A percentile compares a stretch with the other conserved stretches of the same genome.
Evolutionary conservation across 306 rosid species (phyloP).

Genomic region (Begonia masoniana): DNA sequence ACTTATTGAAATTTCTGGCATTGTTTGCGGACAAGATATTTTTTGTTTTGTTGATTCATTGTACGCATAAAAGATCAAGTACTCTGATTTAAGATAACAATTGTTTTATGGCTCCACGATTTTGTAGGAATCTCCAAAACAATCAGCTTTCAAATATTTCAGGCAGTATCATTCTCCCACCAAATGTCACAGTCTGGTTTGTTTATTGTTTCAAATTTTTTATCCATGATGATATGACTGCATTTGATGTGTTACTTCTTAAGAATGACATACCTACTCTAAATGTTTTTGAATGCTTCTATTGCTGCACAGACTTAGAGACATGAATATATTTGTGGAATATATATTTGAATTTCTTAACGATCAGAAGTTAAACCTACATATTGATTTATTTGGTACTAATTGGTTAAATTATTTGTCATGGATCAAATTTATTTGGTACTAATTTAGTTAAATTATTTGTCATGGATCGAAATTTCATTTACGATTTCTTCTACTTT

Average conservation of each 20-base stretch:
- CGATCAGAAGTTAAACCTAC: too few species aligned
- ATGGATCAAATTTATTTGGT: neutral
- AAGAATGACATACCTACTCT: too few species aligned
- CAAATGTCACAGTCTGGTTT: conserved; percentile 64
- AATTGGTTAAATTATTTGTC: neutral
- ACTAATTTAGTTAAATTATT: neutral
- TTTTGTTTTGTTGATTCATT: neutral
- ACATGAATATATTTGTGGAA: too few species aligned
- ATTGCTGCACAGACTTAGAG: too few species aligned
- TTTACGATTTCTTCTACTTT: conserved; percentile 4
- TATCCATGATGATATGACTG: conserved; percentile 4
- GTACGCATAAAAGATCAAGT: neutral
- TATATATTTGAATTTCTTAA: too few species aligned
- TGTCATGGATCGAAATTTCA: neutral
- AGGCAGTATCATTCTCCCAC: conserved; percentile 41
- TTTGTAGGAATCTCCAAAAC: conserved; percentile 71
- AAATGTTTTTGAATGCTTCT: too few species aligned
- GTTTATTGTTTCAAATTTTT: conserved; percentile 20
- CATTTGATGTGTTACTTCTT: too few species aligned
- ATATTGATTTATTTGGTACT: too few species aligned
- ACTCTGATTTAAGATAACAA: neutral
- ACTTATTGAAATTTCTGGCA: neutral
- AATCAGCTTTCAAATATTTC: conserved; percentile 35
- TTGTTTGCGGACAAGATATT: neutral
- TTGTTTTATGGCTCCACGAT: conserved; percentile 14